These are phyloP conservation scores for Trichoderma sp. DNA, from an alignment of 2,329 filamentous ascomycete genomes.

Conservation along the genomic window DNA sequence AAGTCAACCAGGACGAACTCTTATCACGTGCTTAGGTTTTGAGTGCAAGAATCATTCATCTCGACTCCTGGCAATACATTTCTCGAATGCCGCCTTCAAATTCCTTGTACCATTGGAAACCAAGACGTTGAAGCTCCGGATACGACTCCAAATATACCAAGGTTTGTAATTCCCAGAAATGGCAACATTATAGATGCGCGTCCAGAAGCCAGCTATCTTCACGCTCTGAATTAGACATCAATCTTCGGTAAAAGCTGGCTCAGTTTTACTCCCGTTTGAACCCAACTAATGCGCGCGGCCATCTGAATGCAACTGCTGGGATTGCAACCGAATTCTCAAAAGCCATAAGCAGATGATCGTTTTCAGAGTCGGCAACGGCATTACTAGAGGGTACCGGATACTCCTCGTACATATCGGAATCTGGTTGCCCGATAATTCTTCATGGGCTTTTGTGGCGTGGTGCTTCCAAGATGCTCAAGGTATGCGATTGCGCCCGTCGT, in stretches of 20 bases:
- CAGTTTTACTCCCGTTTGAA: background rate
- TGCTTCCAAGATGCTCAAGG: background rate
- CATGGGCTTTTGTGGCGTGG: background rate
- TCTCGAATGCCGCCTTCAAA: background rate
- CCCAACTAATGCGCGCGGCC: background rate
- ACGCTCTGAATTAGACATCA: background rate
- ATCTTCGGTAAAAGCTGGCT: background rate
- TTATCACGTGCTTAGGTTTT: background rate
- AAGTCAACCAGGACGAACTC: background rate
- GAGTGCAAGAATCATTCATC: background rate
- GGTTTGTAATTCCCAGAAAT: background rate
- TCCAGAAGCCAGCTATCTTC: background rate
- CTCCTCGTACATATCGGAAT: background rate
- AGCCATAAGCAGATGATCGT: background rate
- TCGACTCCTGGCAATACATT: background rate
- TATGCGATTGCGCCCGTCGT: background rate
- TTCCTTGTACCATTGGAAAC: background rate
- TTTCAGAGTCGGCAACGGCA: background rate
- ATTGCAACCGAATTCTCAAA: background rate
- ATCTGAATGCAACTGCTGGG: background rate
- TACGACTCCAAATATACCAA: background rate
- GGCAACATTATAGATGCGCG: background rate
- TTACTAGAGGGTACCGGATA: background rate
- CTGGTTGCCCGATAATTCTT: background rate
- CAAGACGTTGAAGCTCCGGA: background rate